Evolutionary conservation across 805 yeast genomes (phyloP).

Genomic region (Ogataea allantospora): DNA sequence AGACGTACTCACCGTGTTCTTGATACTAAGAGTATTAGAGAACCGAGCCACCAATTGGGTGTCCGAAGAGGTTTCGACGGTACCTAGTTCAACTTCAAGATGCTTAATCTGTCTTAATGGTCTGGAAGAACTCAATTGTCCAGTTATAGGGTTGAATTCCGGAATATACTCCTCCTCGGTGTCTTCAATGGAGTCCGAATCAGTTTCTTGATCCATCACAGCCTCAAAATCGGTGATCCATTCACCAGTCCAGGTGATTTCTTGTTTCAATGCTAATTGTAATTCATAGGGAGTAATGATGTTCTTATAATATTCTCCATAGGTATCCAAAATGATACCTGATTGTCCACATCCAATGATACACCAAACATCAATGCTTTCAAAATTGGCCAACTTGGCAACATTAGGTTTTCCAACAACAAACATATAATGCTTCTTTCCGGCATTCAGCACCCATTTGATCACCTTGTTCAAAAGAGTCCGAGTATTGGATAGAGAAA

Average conservation of each 20-base stretch:
- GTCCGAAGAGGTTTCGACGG: slow-evolving; percentile 22
- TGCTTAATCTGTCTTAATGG: slow-evolving; percentile 73
- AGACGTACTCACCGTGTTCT: slow-evolving; percentile 84
- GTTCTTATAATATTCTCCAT: slow-evolving; percentile 82
- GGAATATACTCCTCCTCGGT: slow-evolving; percentile 60
- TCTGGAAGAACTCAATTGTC: slow-evolving; percentile 64
- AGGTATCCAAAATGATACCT: slow-evolving; percentile 80
- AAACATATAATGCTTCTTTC: slow-evolving; percentile 88
- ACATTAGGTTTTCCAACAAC: slow-evolving; percentile 98
- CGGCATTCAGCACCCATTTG: slow-evolving; percentile 63
- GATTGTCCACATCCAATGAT: slow-evolving; percentile 92
- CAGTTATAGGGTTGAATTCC: slow-evolving; percentile 85
- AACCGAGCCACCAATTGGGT: slow-evolving; percentile 53
- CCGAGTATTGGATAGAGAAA: slow-evolving; percentile 75
- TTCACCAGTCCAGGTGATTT: slow-evolving; percentile 85
- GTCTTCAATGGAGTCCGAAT: slow-evolving; percentile 20
- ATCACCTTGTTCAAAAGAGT: slow-evolving; percentile 61
- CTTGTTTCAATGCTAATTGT: slow-evolving; percentile 71
- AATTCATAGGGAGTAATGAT: slow-evolving; percentile 93
- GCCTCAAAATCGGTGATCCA: slow-evolving; percentile 82
- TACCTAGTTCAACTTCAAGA: slow-evolving; percentile 53
- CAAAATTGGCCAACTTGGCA: slow-evolving; percentile 94
- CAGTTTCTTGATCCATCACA: slow-evolving; percentile 41
- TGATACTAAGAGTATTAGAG: slow-evolving; percentile 59
- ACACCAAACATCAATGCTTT: slow-evolving; percentile 92